Evolutionary conservation across 2,329 filamentous ascomycete species (phyloP).

Genomic region (Fusarium beomiforme): DNA sequence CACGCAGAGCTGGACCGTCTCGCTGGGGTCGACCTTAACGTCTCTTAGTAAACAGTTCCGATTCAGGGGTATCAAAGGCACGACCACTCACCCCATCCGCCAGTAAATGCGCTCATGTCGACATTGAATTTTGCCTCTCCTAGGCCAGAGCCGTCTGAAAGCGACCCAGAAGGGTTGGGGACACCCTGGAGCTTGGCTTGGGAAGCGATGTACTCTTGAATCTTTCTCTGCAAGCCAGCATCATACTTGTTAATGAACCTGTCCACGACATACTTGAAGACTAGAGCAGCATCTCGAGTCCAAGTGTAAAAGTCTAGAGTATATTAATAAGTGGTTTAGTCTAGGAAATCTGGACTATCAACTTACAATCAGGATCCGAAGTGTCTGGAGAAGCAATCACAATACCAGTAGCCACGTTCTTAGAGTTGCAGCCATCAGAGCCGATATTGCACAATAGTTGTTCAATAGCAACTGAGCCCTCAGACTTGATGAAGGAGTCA

Average conservation of each 20-base stretch:
- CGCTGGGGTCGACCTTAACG: slow-evolving; percentile 73
- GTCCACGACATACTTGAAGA: slow-evolving; percentile 75
- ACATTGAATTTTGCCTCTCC: slow-evolving; percentile 80
- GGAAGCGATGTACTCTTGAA: slow-evolving; percentile 74
- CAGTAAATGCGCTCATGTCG: slow-evolving; percentile 71
- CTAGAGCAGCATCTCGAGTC: slow-evolving; percentile 78
- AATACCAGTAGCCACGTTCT: slow-evolving; percentile 59
- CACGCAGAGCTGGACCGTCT: slow-evolving; percentile 81
- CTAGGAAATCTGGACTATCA: neutral
- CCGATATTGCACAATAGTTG: slow-evolving; percentile 70
- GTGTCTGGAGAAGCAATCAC: slow-evolving; percentile 68
- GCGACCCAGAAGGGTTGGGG: slow-evolving; percentile 73
- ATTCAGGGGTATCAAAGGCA: neutral
- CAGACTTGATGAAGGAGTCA: slow-evolving; percentile 62
- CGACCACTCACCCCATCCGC: slow-evolving; percentile 65
- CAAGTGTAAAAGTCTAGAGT: slow-evolving; percentile 78
- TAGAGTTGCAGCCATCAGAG: slow-evolving; percentile 59
- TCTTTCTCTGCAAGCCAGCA: slow-evolving; percentile 63
- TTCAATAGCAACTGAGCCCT: slow-evolving; percentile 62
- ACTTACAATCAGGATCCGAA: slow-evolving; percentile 65
- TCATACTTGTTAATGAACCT: slow-evolving; percentile 70
- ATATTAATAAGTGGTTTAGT: slow-evolving; percentile 2
- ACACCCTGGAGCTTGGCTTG: slow-evolving; percentile 75
- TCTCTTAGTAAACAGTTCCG: slow-evolving; percentile 9
- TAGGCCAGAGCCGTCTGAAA: slow-evolving; percentile 63